Evolutionary conservation across 768 basidiomycete genomes (phyloP), one percentile per base, ranked within the genome.

Genomic region (Boletus barrowsii): DNA sequence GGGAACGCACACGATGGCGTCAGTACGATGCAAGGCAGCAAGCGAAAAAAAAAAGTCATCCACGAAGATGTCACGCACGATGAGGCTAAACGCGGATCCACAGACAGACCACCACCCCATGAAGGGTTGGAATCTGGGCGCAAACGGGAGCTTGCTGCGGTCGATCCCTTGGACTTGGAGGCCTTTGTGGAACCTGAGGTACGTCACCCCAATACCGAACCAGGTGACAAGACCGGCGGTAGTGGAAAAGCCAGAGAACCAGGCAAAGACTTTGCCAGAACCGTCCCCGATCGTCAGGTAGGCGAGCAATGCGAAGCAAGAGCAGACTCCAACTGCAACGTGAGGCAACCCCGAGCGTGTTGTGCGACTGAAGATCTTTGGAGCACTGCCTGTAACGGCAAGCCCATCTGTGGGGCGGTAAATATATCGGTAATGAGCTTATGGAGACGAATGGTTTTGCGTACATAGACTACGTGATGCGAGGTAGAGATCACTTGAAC

Each of bases 361-460:
- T 1, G 77, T 77, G 47, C 73, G 69, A 26, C 62, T 47, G 50
- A 86, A 83, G 43, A 85, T 62, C 47, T 67, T 73, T 4, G 84
- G 84, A 0, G 83, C 82, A 51, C 81, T 77, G 0, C 80, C 78
- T 18, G 75, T 73, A 46, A 76, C 56, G 3, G 84, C 77, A 10
- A 86, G 75, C 58, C 79, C 79, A 58, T 84, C 58, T 84, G 72
- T 1, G 72, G 49, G 54, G 71, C 66, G 30, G 57, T 26, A 65
- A 3, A n/a, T 29, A 5, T 26, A 22, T 26, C 13, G 10, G 13
- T 7, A 10, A 7, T 15, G 8, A 4, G 3, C 4, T n/a, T 8
- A 20, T 14, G 0, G 17, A 15, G 14, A 37, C 13, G 11, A 39
- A 10, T 11, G 17, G n/a, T 2, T n/a, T 5, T 10, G n/a, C 47